These are phyloP conservation scores for Phaeosphaeria sp. DNA, from an alignment of 2,329 filamentous ascomycete genomes.

Conservation along the genomic window DNA sequence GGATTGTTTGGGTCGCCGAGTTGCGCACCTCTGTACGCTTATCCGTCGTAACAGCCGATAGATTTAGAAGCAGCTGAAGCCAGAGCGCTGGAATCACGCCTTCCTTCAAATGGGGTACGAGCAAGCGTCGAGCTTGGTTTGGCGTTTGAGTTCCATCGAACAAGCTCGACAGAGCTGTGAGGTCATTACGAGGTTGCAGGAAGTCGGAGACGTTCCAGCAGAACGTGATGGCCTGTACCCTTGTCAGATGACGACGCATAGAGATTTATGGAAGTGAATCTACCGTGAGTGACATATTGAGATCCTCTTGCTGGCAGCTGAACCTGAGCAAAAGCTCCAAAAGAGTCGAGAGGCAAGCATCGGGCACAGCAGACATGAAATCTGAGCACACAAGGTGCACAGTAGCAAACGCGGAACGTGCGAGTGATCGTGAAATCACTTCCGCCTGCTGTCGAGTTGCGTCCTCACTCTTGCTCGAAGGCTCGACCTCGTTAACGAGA, in stretches of 20 bases:
- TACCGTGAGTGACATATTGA: conserved; percentile 93
- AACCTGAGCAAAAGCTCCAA: conserved; percentile 90
- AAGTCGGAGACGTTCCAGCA: conserved; percentile 97
- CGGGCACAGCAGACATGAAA: conserved; percentile 75
- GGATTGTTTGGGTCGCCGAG: conserved; percentile 87
- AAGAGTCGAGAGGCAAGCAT: conserved; percentile 77
- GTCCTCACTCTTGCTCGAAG: neutral
- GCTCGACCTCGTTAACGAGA: conserved; percentile 5
- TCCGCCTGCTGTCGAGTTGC: conserved; percentile 14
- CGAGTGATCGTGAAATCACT: conserved; percentile 73
- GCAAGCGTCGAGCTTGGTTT: conserved; percentile 63
- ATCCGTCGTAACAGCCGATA: conserved; percentile 76
- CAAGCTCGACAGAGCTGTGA: conserved; percentile 39
- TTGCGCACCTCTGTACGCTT: conserved; percentile 78
- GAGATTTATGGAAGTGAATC: conserved; percentile 31
- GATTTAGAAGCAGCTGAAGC: conserved; percentile 75
- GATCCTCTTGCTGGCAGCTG: conserved; percentile 85
- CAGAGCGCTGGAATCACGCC: conserved; percentile 76
- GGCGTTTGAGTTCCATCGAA: conserved; percentile 42
- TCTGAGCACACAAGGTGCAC: conserved; percentile 94
- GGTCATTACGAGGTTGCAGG: conserved; percentile 62
- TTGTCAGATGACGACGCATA: conserved; percentile 8
- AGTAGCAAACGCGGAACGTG: conserved; percentile 86
- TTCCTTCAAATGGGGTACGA: conserved; percentile 64
- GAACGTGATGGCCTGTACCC: conserved; percentile 79